Evolutionary conservation across 768 basidiomycete species (phyloP).

Genomic region (Kwoniella shandongensis): DNA sequence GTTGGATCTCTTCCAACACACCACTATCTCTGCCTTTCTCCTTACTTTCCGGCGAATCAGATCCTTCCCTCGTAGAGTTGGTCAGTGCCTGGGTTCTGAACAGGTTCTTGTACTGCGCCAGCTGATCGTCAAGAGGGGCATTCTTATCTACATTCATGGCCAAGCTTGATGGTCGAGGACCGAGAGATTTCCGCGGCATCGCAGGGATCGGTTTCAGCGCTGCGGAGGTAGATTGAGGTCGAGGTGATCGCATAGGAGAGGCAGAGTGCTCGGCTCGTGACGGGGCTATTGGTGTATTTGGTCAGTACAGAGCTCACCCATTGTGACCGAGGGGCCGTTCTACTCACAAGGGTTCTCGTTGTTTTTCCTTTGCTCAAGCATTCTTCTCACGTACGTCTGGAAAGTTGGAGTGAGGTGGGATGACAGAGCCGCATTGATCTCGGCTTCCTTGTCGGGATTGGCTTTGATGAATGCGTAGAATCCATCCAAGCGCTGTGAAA

Average conservation of each 20-base stretch:
- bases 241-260: slow-evolving; percentile 22
- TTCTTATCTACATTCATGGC: slow-evolving; percentile 34
- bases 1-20: slow-evolving; percentile 6
- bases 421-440: slow-evolving; percentile 39
- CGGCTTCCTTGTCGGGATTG: slow-evolving; percentile 60
- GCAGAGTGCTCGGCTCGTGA: slow-evolving; percentile 21
- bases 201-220: slow-evolving; percentile 17
- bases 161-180: slow-evolving; percentile 33
- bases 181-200: slow-evolving; percentile 29
- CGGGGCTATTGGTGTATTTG: slow-evolving; percentile 12
- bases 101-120: slow-evolving; percentile 43
- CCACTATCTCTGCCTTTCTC: neutral
- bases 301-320: neutral
- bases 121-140: slow-evolving; percentile 38
- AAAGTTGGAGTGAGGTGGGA: slow-evolving; percentile 29
- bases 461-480: slow-evolving; percentile 90
- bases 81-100: slow-evolving; percentile 23
- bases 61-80: slow-evolving; percentile 6
- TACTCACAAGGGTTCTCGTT: slow-evolving; percentile 29
- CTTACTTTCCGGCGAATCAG: slow-evolving; percentile 2
- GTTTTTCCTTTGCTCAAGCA: slow-evolving; percentile 36
- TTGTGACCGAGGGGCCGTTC: neutral
- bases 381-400: slow-evolving; percentile 37
- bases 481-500: slow-evolving; percentile 80
- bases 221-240: slow-evolving; percentile 17